Base-by-base conservation (phyloP, 495 filamentous ascomycete species). In the Hypoxylon cercidicola region DNA sequence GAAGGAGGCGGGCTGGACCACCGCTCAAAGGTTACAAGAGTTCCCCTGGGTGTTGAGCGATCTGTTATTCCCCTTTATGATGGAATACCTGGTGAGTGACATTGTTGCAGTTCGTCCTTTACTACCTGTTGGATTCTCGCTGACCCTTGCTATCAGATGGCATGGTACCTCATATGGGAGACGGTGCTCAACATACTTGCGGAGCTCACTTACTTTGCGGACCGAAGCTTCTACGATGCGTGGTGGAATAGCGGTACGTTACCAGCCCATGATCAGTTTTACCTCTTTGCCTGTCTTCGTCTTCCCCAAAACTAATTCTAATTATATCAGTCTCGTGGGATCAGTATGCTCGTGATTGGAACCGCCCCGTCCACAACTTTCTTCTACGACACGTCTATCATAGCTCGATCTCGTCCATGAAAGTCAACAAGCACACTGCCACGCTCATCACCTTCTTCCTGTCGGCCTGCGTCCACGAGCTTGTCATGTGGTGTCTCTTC, bases 141-240 rank as follows among this genome's bases (percentile, higher is more conserved):
- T 64, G 25, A 52, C 54, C 19, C 15, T 41, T 35, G n/a, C 30
- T 51, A 66, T 55, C 58, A 70, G 68, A 50, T 79, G 53, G 74
- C 81, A 16, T 90, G 87, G 86, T 92, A 91, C 69, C 81, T 93
- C 21, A 91, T 93, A 69, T 93, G 90, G 90, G 90, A 92, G 76
- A 88, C 88, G 48, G 84, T 91, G 48, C 85, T 92, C 50, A 92
- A 93, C 76, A 82, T 90, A 35, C 73, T 92, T 4, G 90, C 88
- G 4, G 90, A 93, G 70, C 70, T 93, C 51, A 91, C 88, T 1
- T 74, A 77, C 35, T 93, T 92, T 69, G 89, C 89, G n/a, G 90
- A 92, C 71, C 86, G 90, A 44, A 84, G 84, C 45, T 92, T 92
- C 76, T 92, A 92, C 69, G 87, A 85, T 35, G 86, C 86, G 62